phyloP scores from a whole-genome alignment of 2,329 filamentous ascomycete species.

The Fusarium tanahbumbuense region DNA sequence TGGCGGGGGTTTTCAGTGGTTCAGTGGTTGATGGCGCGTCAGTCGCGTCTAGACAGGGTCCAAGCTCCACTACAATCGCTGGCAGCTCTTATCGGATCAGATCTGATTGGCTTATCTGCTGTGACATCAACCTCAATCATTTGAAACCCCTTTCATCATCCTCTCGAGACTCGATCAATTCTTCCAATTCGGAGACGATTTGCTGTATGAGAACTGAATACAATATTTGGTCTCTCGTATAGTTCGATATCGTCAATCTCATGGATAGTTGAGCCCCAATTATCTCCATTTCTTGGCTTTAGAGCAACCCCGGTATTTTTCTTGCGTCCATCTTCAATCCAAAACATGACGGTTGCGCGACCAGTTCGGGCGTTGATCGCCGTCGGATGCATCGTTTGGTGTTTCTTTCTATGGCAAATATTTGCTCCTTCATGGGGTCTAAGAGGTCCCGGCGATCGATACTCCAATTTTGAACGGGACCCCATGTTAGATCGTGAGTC shows the following conservation, averaged over 20 bases:
- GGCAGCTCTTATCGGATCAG: background rate
- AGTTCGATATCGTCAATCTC: background rate
- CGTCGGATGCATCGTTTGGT: slow-evolving; percentile 76
- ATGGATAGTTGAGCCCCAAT: slow-evolving; percentile 37
- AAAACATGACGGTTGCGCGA: slow-evolving; percentile 82
- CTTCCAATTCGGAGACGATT: slow-evolving; percentile 6
- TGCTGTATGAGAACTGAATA: background rate
- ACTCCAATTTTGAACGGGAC: slow-evolving; percentile 76
- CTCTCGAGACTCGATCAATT: slow-evolving; percentile 1
- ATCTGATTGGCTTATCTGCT: slow-evolving; percentile 35
- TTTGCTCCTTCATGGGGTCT: slow-evolving; percentile 67
- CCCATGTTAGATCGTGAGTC: slow-evolving; percentile 86
- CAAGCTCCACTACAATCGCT: slow-evolving; percentile 24
- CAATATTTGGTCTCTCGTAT: background rate
- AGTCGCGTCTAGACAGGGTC: slow-evolving; percentile 36
- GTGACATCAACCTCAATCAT: slow-evolving; percentile 42
- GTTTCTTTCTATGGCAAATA: slow-evolving; percentile 83
- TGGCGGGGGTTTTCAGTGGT: slow-evolving; percentile 24
- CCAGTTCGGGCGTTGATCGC: slow-evolving; percentile 84
- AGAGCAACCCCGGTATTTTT: slow-evolving; percentile 12
- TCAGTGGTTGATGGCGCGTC: slow-evolving; percentile 40
- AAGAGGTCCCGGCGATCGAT: slow-evolving; percentile 55
- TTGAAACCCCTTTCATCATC: slow-evolving; percentile 39
- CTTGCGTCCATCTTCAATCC: slow-evolving; percentile 1
- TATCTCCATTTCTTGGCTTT: slow-evolving; percentile 21